Percentiles rank a stretch among this genome's conserved stretches.
Conservation (phyloP, 441 rosid genomes). For the Pelargonium citronellum region DNA sequence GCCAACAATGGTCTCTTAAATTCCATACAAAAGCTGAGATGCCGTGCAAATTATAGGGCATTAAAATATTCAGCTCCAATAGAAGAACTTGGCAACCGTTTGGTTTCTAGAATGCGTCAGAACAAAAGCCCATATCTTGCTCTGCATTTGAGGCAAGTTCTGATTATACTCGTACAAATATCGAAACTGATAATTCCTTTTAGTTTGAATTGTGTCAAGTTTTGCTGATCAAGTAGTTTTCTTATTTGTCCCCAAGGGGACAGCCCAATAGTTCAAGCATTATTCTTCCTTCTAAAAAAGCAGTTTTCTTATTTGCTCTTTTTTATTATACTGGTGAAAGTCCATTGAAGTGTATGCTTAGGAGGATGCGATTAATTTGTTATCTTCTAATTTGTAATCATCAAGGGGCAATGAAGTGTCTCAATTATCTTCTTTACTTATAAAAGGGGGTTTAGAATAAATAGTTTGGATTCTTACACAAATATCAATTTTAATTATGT, state of each 20-base stretch:
- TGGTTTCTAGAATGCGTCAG: conserved; percentile 71
- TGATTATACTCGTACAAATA: neutral
- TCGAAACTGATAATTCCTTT: neutral
- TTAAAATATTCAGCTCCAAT: conserved; percentile 70
- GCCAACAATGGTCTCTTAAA: conserved; percentile 66
- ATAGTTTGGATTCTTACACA: no score
- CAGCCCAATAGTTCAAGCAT: no score
- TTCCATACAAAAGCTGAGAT: conserved; percentile 73
- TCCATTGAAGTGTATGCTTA: no score
- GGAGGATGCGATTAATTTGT: no score
- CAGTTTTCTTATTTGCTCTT: no score
- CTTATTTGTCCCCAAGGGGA: no score
- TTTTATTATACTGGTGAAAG: no score
- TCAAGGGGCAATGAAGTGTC: no score
- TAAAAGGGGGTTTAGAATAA: no score
- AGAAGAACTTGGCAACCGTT: conserved; percentile 64
- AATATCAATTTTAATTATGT: neutral
- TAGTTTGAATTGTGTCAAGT: neutral
- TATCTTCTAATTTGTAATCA: no score
- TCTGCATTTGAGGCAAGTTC: conserved; percentile 76
- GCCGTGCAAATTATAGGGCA: conserved; percentile 76
- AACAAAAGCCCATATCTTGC: conserved; percentile 69
- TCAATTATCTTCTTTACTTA: no score
- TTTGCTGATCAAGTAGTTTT: neutral
- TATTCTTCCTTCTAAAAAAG: no score